Base-by-base conservation (phyloP, 2,329 filamentous ascomycete genomes). In the Coniella lustricola region DNA sequence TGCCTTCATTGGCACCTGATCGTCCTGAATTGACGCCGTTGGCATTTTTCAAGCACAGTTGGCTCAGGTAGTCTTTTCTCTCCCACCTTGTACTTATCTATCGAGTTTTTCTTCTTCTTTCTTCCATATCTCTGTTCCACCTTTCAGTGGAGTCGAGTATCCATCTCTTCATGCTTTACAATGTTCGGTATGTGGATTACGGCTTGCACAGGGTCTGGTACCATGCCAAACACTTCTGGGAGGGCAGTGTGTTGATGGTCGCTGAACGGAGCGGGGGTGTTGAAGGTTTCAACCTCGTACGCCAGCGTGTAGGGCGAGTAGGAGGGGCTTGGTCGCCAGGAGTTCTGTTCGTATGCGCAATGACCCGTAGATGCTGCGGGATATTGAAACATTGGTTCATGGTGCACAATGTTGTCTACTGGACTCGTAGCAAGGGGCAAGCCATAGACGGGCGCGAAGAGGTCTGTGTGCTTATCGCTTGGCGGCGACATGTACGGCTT, bases 401-500 rank as follows among this genome's bases (percentile, higher is more conserved):
- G 48, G 32, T 59, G 56, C 32, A 69, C 46, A 48, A 68, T 58
- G 31, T 66, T 63, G 52, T 53, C 57, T 7, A 53, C 49, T 1
- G 67, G 64, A 39, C 62, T 69, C 21, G 63, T 58, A 9, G 59
- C 55, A 50, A 5, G 25, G 25, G 25, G 25, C 25, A 66, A 52
- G 14, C 50, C 56, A 7, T 61, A 36, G 2, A 62, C 53, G 8
- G 59, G 52, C 1, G 61, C 58, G 41, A 66, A 64, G 16, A 60
- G 54, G 55, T 78, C 75, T 4, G 59, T 62, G 48, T 29, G 25
- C 5, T 29, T 29, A 29, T 80, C 76, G 61, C 75, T 78, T 61
- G 69, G 74, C 1, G 76, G 76, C 0, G 76, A 79, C 50, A 77
- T 69, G 22, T 78, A 68, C 12, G 72, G 64, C 49, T 64, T 55